Base-by-base conservation (phyloP, 2,329 filamentous ascomycete species). In the Aspergillus cejpii region DNA sequence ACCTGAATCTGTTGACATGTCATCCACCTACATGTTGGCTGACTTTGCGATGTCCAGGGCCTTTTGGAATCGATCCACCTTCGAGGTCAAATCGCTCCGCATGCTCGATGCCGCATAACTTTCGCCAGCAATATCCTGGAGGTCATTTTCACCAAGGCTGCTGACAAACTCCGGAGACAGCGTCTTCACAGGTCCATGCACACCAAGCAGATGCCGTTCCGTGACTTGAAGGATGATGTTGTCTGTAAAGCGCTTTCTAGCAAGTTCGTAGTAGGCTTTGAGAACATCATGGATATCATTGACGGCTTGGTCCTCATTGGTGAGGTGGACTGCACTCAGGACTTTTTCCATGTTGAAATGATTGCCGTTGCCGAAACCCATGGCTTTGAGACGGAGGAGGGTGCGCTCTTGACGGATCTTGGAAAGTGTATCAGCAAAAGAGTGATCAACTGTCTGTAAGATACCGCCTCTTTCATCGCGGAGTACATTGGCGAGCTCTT, bases 231-330 rank as follows among this genome's bases (percentile, higher is more conserved):
- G 71, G 51, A 73, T 77, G 2, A 86, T 61, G 1, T 70, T 74
- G 54, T 86, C 82, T 2, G 81, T 71, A 46, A 85, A 83, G 0
- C 80, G 74, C 55, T 77, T 76, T n/a, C 71, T 69, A 0, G 79
- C 71, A 1, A 84, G 74, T 24, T 77, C 72, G 65, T 86, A 85
- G 60, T 82, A 86, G 1, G 74, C 70, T 21, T 71, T 60, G 0
- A 86, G 66, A 0, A 77, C 75, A 44, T 85, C 76, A 41, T 84
- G 78, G 3, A 85, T 74, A 7, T 80, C 72, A 26, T 76, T 67
- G 1, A 71, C 52, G 0, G 65, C 63, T 21, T 73, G 61, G 1
- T 72, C 57, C 0, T 66, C 62, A 36, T 69, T 73, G 51, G 59
- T 65, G 39, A 65, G 54, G 21, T 53, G 45, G 6, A 57, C 42